Evolutionary conservation across 2,329 filamentous ascomycete genomes (phyloP).

Genomic region (Cadophora gregata): DNA sequence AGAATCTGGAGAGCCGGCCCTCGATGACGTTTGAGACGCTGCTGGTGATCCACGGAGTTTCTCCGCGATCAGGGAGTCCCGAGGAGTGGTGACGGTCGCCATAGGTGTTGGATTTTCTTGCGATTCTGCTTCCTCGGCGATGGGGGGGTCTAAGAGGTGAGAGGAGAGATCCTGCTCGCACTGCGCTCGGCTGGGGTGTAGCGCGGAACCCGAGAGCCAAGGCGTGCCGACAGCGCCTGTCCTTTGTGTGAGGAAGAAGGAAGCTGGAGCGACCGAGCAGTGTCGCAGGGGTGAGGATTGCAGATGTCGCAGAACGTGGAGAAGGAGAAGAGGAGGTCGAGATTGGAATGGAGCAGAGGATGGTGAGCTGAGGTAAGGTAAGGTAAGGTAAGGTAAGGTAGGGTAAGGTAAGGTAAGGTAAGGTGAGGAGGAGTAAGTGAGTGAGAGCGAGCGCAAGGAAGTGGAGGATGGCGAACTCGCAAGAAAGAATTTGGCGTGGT

Average conservation of each 20-base stretch:
- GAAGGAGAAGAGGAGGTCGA: neutral
- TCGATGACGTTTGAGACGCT: slow-evolving; percentile 39
- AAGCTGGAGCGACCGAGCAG: neutral
- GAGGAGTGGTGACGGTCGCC: slow-evolving; percentile 38
- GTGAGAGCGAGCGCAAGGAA: neutral
- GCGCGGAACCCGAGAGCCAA: slow-evolving; percentile 12
- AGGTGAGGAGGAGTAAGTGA: slow-evolving; percentile 3
- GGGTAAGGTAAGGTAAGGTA: slow-evolving; percentile 11
- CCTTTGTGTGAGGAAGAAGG: slow-evolving; percentile 1
- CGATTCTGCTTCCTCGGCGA: slow-evolving; percentile 11
- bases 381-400: slow-evolving; percentile 4
- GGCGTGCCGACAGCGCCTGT: slow-evolving; percentile 8
- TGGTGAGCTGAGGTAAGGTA: neutral
- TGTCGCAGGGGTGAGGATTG: neutral
- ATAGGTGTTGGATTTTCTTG: slow-evolving; percentile 28
- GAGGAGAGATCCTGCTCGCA: neutral
- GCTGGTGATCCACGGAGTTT: slow-evolving; percentile 37
- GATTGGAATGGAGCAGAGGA: neutral
- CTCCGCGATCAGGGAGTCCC: slow-evolving; percentile 34
- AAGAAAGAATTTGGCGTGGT: slow-evolving; percentile 5
- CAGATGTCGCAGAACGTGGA: neutral
- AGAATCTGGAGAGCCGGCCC: slow-evolving; percentile 37
- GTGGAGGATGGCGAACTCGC: neutral
- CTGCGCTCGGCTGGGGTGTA: slow-evolving; percentile 16
- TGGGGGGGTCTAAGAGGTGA: neutral